These are phyloP conservation scores for Leucocoprinus sp. DNA, from an alignment of 768 basidiomycete genomes.

Conservation along the genomic window DNA sequence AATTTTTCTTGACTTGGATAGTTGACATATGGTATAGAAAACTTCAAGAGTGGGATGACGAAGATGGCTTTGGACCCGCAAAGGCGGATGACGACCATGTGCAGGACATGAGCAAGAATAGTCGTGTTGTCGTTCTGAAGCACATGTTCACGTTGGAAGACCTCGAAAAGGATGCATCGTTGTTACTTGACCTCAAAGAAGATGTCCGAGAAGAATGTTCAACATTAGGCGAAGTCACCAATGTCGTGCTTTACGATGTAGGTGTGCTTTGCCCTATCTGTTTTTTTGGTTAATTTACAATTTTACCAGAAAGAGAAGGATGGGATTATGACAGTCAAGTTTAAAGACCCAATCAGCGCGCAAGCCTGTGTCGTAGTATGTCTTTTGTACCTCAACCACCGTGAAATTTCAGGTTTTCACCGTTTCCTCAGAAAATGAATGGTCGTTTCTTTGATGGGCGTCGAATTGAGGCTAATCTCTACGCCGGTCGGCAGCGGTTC, in stretches of 20 bases:
- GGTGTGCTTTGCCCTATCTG: conserved; percentile 39
- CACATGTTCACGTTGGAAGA: conserved; percentile 90
- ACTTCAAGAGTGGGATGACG: conserved; percentile 89
- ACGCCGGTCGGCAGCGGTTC: conserved; percentile 76
- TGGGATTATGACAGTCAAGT: conserved; percentile 95
- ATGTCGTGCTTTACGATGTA: conserved; percentile 95
- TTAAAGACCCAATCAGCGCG: conserved; percentile 85
- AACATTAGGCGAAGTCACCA: conserved; percentile 88
- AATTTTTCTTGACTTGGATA: neutral
- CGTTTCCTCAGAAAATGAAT: conserved; percentile 73
- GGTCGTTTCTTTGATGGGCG: conserved; percentile 86
- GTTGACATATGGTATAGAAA: conserved; percentile 45
- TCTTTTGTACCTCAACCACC: neutral
- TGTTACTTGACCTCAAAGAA: conserved; percentile 90
- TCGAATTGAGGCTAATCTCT: conserved; percentile 73
- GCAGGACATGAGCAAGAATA: conserved; percentile 41
- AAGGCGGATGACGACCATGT: conserved; percentile 46
- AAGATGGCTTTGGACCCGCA: conserved; percentile 81
- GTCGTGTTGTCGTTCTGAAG: conserved; percentile 85
- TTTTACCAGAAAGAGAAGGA: conserved; percentile 75
- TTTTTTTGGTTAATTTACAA: neutral
- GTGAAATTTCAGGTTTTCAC: neutral
- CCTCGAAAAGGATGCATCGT: conserved; percentile 74
- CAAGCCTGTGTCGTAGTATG: conserved; percentile 81
- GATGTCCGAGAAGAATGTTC: conserved; percentile 94